Evolutionary conservation across 2,329 filamentous ascomycete species (phyloP), one percentile per base, ranked within the genome.

Genomic region (Aphanocladium album): DNA sequence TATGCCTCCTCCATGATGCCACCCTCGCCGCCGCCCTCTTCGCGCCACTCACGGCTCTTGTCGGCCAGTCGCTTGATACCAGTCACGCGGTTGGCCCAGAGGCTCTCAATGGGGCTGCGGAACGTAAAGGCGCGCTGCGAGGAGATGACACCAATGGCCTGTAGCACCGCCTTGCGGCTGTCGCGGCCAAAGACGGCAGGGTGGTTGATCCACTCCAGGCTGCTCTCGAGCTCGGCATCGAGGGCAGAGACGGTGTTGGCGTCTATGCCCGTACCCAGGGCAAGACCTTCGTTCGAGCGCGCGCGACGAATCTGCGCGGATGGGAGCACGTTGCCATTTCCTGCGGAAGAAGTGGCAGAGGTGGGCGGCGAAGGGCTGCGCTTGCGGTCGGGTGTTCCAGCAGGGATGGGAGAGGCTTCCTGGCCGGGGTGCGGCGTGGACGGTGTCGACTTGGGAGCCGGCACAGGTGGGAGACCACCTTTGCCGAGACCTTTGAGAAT

Each of bases 401-500:
- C 71, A 17, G 73, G 71, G 5, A 71, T 77, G 0, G 80, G 76
- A 6, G 78, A 81, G 8, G 63, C 57, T 3, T 83, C 80, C 50
- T 73, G 71, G 50, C 71, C 72, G 1, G 75, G 75, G 60, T 80
- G 82, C 3, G 80, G 79, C 21, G 79, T 84, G 2, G 79, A 80
- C 5, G 81, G 77, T 46, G 69, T 73, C 2, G 80, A 81, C 62
- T 72, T 73, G 62, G 66, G 72, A 60, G 66, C 72, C 63, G 92
- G 92, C 5, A 98, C 87, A 1, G 95, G 93, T 9, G 95, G 95
- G 0, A 99, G 82, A 1, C 93, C 91, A 37, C 95, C 95, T 76
- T 99, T 99, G 57, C 93, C 93, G 6, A 99, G 85, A 4, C 95
- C 95, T 76, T 97, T 97, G 58, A 99, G 81, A 62, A 99, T 99